A percentile compares a stretch with the other conserved stretches of the same genome.
These are phyloP conservation scores for Wickerhamiella infanticola DNA, from an alignment of 1,139 yeast genomes.

Conservation along the genomic window DNA sequence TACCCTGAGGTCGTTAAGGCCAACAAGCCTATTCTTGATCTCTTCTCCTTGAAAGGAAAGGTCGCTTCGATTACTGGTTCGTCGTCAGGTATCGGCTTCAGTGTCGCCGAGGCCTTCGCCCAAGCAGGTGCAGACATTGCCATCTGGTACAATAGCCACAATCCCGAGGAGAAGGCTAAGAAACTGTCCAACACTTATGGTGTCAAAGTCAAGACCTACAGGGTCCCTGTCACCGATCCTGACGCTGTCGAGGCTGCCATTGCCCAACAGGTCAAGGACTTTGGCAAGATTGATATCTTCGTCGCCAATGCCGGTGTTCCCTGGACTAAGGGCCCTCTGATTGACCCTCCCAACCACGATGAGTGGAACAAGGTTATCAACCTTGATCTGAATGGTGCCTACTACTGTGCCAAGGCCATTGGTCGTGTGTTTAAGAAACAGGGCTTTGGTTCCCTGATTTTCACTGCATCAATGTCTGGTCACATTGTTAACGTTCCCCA, in stretches of 20 bases:
- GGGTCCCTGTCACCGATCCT: conserved; percentile 49
- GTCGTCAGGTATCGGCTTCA: conserved; percentile 71
- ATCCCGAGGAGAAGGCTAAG: conserved; percentile 46
- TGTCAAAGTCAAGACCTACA: conserved; percentile 54
- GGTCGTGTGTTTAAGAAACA: conserved; percentile 61
- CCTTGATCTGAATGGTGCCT: conserved; percentile 61
- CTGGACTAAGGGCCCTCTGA: conserved; percentile 60
- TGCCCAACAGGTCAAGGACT: conserved; percentile 46
- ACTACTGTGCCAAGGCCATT: conserved; percentile 54
- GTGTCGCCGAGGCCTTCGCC: conserved; percentile 73
- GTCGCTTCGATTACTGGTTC: conserved; percentile 80
- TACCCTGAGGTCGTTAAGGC: conserved; percentile 13
- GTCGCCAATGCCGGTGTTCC: conserved; percentile 90
- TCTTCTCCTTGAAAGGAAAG: conserved; percentile 15
- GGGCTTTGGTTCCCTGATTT: conserved; percentile 56
- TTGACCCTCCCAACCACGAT: conserved; percentile 41
- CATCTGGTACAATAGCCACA: conserved; percentile 60
- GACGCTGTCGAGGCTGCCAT: conserved; percentile 44
- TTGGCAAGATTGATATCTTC: conserved; percentile 64
- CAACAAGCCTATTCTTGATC: conserved; percentile 12
- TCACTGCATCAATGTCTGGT: conserved; percentile 87
- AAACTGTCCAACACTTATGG: conserved; percentile 45
- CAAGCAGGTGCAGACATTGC: conserved; percentile 89
- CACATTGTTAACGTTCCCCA: conserved; percentile 82
- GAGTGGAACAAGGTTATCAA: conserved; percentile 57